A percentile compares a stretch with the other conserved stretches of the same genome.
Evolutionary conservation across 192 early-diverging fungal species (phyloP).

Genomic region (Coemansia sp.): DNA sequence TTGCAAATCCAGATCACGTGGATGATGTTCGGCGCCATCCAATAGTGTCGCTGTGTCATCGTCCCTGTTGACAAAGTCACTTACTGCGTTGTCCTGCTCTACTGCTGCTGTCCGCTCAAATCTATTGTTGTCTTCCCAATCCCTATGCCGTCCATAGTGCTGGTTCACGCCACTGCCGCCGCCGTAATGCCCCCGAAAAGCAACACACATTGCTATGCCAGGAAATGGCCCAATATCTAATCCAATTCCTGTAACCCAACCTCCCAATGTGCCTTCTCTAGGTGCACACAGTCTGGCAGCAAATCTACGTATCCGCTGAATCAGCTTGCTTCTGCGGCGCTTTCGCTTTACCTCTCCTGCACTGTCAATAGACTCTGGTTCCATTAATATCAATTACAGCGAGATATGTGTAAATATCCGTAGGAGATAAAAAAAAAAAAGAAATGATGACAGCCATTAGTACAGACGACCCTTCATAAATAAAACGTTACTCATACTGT

Average conservation of each 20-base stretch:
- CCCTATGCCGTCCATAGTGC: neutral
- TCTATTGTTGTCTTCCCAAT: neutral
- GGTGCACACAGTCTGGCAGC: neutral
- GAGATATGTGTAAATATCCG: neutral
- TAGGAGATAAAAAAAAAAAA: neutral
- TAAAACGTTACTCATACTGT: neutral
- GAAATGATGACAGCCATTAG: neutral
- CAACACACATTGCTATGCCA: conserved; percentile 14
- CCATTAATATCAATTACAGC: neutral
- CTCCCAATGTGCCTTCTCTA: neutral
- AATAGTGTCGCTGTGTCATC: neutral
- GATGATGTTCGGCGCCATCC: neutral
- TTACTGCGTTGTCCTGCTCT: neutral
- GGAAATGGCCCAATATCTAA: conserved; percentile 14
- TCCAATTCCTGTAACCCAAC: neutral
- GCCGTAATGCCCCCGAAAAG: neutral
- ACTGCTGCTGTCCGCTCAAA: neutral
- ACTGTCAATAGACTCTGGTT: neutral
- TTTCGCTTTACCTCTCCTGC: neutral
- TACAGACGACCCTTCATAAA: neutral
- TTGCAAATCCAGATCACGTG: neutral
- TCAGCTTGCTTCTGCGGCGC: neutral
- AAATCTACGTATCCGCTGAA: neutral
- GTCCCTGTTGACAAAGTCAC: neutral
- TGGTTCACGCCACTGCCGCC: neutral